Percentiles rank a stretch among this genome's conserved stretches.
Evolutionary conservation across 345 rosid genomes (phyloP).

Genomic region (Eucalyptus paniculata): DNA sequence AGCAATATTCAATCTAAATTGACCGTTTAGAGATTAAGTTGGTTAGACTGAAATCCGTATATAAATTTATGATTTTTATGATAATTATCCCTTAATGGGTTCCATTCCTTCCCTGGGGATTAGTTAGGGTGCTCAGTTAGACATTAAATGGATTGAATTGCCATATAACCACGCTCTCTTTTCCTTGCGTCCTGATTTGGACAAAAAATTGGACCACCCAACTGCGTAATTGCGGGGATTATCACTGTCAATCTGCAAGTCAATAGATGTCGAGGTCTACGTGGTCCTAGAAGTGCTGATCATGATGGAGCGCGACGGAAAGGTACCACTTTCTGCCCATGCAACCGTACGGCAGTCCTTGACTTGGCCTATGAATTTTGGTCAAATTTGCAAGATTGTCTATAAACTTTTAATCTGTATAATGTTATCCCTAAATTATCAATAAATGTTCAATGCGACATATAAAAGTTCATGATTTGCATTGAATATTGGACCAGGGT

Average conservation of each 20-base stretch:
- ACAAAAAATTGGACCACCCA: not conserved
- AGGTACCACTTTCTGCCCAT: not conserved
- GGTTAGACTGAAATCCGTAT: accelerated
- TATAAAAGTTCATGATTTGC: not conserved
- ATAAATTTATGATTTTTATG: not conserved
- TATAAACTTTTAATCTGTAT: not conserved
- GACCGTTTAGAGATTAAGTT: not conserved
- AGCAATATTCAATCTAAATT: no score
- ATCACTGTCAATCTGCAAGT: not conserved
- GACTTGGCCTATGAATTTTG: not conserved
- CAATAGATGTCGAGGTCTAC: not conserved
- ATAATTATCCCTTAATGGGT: not conserved
- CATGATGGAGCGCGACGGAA: not conserved
- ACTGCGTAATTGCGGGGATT: not conserved
- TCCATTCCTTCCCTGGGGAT: not conserved
- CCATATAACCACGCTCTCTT: not conserved
- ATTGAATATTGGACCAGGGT: not conserved
- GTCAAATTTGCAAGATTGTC: accelerated
- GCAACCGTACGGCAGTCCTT: not conserved
- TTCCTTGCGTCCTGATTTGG: not conserved
- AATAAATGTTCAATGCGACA: not conserved
- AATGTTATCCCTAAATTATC: not conserved
- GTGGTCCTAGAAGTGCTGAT: not conserved
- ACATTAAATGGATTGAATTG: not conserved
- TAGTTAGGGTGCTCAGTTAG: not conserved